Percentiles rank a stretch among this genome's conserved stretches.
Evolutionary conservation across 805 yeast genomes (phyloP).

Genomic region (Metschnikowia matae): DNA sequence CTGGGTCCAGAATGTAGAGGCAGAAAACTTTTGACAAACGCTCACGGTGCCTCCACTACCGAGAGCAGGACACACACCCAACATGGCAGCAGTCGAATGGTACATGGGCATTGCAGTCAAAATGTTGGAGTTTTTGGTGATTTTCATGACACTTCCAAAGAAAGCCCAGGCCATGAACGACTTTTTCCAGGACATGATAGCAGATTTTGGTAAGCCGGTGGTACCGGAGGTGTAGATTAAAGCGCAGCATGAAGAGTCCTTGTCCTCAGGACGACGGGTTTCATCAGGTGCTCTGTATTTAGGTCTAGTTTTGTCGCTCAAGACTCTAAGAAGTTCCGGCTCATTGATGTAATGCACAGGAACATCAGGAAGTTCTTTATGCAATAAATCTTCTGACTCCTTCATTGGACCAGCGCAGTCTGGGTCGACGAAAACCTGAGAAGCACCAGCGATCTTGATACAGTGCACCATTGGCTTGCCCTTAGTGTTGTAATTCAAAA

Average conservation of each 20-base stretch:
- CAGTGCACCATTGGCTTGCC: slow-evolving; percentile 80
- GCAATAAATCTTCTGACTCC: slow-evolving; percentile 43
- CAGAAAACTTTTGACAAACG: slow-evolving; percentile 75
- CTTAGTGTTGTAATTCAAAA: slow-evolving; percentile 73
- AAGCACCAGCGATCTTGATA: slow-evolving; percentile 59
- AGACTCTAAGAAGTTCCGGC: slow-evolving; percentile 40
- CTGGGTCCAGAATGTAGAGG: slow-evolving; percentile 86
- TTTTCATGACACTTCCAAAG: slow-evolving; percentile 65
- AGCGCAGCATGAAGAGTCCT: slow-evolving; percentile 60
- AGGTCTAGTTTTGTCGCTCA: slow-evolving; percentile 39
- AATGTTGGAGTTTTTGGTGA: slow-evolving; percentile 52
- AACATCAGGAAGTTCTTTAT: slow-evolving; percentile 33
- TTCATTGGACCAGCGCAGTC: slow-evolving; percentile 53
- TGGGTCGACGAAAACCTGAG: slow-evolving; percentile 70
- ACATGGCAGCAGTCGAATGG: slow-evolving; percentile 88
- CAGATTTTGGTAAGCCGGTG: slow-evolving; percentile 92
- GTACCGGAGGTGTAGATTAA: slow-evolving; percentile 92
- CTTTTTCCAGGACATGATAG: slow-evolving; percentile 89
- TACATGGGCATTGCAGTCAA: slow-evolving; percentile 94
- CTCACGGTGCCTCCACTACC: slow-evolving; percentile 70
- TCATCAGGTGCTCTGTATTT: slow-evolving; percentile 52
- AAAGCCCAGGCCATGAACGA: slow-evolving; percentile 64
- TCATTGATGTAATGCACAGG: slow-evolving; percentile 51
- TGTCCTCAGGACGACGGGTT: slow-evolving; percentile 54
- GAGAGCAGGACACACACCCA: slow-evolving; percentile 71